phyloP scores from a whole-genome alignment of 208 protist genomes.

The Acanthamoeba healyi region DNA sequence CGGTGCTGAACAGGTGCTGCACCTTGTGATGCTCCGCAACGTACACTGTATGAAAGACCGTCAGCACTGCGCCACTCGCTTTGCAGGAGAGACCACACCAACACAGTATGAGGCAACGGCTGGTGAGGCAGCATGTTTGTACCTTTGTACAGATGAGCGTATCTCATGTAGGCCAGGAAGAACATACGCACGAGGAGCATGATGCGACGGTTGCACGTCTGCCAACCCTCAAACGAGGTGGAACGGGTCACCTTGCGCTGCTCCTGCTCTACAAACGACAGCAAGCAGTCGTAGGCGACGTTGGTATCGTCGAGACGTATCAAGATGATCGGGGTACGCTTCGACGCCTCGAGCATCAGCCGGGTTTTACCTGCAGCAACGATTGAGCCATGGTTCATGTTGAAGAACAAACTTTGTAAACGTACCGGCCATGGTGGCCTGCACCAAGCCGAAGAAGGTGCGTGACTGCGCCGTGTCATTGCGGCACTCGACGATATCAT shows the following conservation, averaged over 20 bases:
- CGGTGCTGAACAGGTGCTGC: neutral
- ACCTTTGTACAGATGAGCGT: constrained; percentile 24
- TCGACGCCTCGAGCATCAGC: constrained; percentile 39
- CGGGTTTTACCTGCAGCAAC: constrained; percentile 54
- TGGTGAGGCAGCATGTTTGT: neutral
- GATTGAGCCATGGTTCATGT: too few relatives aligned
- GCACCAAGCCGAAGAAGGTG: constrained; percentile 2
- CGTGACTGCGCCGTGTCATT: neutral
- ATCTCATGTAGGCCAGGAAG: constrained; percentile 39
- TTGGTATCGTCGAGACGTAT: constrained; percentile 60
- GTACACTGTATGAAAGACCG: neutral
- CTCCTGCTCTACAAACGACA: neutral
- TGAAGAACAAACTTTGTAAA: too few relatives aligned
- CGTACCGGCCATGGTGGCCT: constrained; percentile 38
- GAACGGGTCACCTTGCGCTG: too few relatives aligned
- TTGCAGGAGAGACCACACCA: too few relatives aligned
- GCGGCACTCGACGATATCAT: neutral
- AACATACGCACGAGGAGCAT: neutral
- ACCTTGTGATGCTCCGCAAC: neutral
- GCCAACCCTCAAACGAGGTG: neutral
- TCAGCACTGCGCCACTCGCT: neutral
- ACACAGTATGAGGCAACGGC: too few relatives aligned
- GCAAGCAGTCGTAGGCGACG: neutral
- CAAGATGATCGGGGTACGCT: constrained; percentile 59
- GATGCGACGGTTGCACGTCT: neutral